Conservation (phyloP, 257 asterid species). For the Catharanthus roseus region DNA sequence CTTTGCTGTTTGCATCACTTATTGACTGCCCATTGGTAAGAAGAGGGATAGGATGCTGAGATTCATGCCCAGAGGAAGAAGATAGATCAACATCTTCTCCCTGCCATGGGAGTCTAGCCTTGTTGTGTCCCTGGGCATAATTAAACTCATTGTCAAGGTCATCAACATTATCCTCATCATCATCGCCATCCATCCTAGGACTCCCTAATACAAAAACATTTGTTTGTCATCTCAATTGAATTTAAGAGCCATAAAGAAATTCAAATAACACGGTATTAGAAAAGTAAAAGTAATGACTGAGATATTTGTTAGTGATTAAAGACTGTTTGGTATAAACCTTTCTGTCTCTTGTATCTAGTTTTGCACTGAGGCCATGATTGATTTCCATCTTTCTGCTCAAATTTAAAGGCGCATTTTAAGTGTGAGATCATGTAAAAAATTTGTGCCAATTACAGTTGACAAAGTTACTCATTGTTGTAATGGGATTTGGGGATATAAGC, state of each 20-base stretch:
- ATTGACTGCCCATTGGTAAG: constrained; percentile 81
- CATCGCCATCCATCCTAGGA: constrained; percentile 90
- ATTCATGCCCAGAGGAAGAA: constrained; percentile 76
- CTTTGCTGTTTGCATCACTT: constrained; percentile 23
- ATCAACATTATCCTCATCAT: constrained; percentile 77
- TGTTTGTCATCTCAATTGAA: constrained; percentile 5
- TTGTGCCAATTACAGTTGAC: too few species aligned
- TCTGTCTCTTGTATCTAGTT: constrained; percentile 81
- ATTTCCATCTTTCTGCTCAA: too few species aligned
- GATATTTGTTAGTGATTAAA: neutral
- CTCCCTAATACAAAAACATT: constrained; percentile 49
- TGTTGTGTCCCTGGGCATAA: constrained; percentile 56
- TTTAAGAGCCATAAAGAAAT: neutral
- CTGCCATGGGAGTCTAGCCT: constrained; percentile 72
- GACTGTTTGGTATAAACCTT: constrained; percentile 40
- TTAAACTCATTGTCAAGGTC: too few species aligned
- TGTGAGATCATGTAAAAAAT: too few species aligned
- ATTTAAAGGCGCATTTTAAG: too few species aligned
- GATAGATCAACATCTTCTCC: constrained; percentile 75
- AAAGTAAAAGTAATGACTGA: neutral
- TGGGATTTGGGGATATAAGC: too few species aligned
- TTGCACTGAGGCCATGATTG: constrained; percentile 89
- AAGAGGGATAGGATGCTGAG: constrained; percentile 81
- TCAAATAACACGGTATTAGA: too few species aligned
- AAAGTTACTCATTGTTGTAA: too few species aligned